phyloP scores from a whole-genome alignment of 139 green algal genomes.

The Closterium sp. region DNA sequence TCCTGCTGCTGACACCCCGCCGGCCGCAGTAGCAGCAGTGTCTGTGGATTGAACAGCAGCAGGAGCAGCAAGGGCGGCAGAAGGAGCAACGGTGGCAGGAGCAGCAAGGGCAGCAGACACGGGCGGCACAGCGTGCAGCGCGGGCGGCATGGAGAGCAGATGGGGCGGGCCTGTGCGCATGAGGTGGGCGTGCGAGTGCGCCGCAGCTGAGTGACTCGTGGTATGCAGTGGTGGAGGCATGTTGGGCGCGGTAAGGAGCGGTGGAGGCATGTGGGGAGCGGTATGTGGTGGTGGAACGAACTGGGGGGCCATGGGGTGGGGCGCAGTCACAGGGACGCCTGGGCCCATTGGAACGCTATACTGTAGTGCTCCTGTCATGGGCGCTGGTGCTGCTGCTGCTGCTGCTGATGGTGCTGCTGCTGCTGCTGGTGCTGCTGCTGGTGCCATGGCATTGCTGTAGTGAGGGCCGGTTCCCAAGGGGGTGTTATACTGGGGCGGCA shows the following conservation, averaged over 20 bases:
- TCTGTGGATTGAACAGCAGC: too few species aligned
- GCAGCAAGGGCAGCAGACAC: neutral
- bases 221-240: neutral
- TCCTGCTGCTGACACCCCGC: neutral
- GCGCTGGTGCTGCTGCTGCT: too few species aligned
- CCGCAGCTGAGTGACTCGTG: neutral
- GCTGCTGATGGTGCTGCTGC: too few species aligned
- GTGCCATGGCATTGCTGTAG: neutral
- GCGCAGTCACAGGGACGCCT: neutral
- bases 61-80: too few species aligned
- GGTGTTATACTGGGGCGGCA: neutral
- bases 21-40: neutral
- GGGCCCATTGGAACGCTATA: neutral
- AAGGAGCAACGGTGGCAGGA: neutral
- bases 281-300: neutral
- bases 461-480: neutral
- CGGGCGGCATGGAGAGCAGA: neutral
- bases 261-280: neutral
- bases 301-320: neutral
- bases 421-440: too few species aligned
- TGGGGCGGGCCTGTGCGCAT: neutral
- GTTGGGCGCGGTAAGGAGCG: neutral
- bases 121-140: neutral
- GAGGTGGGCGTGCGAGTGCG: neutral
- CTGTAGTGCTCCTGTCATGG: neutral